phyloP scores from a whole-genome alignment of 2,329 filamentous ascomycete genomes.

The Xylaria sp. region DNA sequence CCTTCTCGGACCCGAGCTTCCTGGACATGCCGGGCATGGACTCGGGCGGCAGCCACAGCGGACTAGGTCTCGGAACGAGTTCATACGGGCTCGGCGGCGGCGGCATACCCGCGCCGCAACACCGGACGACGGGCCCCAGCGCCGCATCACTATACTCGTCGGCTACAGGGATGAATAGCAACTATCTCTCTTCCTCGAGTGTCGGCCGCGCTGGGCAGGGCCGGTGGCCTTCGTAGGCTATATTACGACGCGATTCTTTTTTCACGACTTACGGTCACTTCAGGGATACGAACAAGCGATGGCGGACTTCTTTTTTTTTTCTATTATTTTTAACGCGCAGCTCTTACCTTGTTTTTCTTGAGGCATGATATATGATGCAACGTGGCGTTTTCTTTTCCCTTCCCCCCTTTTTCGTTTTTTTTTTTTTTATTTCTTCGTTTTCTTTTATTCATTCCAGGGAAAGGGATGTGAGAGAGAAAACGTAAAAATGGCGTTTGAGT shows the following conservation, averaged over 20 bases:
- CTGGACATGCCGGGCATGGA: constrained; percentile 37
- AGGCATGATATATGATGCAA: constrained; percentile 27
- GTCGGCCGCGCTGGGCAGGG: constrained; percentile 33
- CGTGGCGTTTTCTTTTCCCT: constrained; percentile 19
- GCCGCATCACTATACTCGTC: constrained; percentile 33
- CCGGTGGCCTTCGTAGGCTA: constrained; percentile 33
- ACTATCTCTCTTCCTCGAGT: constrained; percentile 28
- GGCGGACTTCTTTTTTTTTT: too few relatives aligned
- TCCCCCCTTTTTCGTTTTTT: constrained; percentile 2
- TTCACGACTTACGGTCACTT: not conserved
- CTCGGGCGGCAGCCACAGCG: constrained; percentile 28
- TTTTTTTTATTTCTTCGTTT: not conserved
- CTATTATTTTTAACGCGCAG: not conserved
- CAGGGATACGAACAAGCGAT: not conserved
- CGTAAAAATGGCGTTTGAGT: not conserved
- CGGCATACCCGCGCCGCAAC: constrained; percentile 32
- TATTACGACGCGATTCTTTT: constrained; percentile 10
- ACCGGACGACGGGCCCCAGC: constrained; percentile 32
- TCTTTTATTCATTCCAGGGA: constrained; percentile 17
- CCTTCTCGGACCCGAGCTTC: constrained; percentile 35
- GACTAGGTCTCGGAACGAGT: constrained; percentile 29
- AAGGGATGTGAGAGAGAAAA: not conserved
- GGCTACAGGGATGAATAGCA: constrained; percentile 31
- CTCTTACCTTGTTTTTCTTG: too few relatives aligned
- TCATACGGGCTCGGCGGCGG: constrained; percentile 33